Evolutionary conservation across 106 monocot species (phyloP), one percentile per base, ranked within the genome.

Genomic region (Dendrobium nobile): DNA sequence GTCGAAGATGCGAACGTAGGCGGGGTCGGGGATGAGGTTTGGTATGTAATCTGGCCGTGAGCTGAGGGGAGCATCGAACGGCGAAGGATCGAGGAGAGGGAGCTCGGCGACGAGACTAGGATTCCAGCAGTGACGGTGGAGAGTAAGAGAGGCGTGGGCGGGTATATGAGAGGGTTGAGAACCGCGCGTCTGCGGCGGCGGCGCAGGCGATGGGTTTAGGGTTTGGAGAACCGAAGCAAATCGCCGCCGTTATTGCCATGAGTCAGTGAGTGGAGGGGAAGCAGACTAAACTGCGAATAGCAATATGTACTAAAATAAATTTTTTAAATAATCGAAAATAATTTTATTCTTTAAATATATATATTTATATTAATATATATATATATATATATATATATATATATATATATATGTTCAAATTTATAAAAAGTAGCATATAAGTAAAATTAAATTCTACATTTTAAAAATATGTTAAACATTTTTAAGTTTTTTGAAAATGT

Each of bases 1-100:
- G 79, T 99, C 98, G 87, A 95, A 92, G 70, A 98, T 79, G 17
- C 98, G 92, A 51, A 95, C 88, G 76, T 91, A 99, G 82, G 47
- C 59, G 54, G 91, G 93, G 82, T 99, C 98, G 67, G 79, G 28
- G 80, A 98, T 92, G 81, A 24, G 82, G 84, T 85, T 87, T 41
- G 97, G 97, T 64, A 83, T 64, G 88, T 98, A 98, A 22, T 86
- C 79, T 0, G 97, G 94, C 27, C 94, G 92, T 24, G 80, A 45
- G 9, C 5, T 24, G 54, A 84, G 73, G 41, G n/a, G 90, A 86
- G 82, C 87, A 84, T 55, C 73, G 67, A 18, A 37, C 33, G 8
- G 70, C 41, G 22, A 27, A n/a, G 45, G 48, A 24, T 56, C 77
- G 80, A 19, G 68, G 54, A 17, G 33, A 27, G 37, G 80, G 54